These are phyloP conservation scores for Pythium pectinolyticum DNA, from an alignment of 352 stramenopile species.

Conservation along the genomic window DNA sequence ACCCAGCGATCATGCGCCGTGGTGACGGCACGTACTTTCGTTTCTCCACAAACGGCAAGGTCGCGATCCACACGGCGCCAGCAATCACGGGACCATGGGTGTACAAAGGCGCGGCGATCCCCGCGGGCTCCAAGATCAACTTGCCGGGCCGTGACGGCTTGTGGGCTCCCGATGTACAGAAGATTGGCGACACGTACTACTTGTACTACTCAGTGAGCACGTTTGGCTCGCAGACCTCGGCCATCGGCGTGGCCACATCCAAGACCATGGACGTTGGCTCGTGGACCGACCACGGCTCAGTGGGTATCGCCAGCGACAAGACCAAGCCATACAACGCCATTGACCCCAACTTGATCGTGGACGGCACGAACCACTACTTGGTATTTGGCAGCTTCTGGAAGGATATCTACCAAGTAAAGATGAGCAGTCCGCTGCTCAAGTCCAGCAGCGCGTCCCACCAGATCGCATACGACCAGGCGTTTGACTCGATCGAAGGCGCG, in stretches of 20 bases:
- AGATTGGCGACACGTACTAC: conserved; percentile 53
- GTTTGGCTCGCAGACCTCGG: conserved; percentile 46
- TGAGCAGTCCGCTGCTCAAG: conserved; percentile 30
- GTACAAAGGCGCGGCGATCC: conserved; percentile 45
- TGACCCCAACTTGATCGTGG: conserved; percentile 46
- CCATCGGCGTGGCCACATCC: conserved; percentile 44
- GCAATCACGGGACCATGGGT: conserved; percentile 43
- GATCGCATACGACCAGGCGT: conserved; percentile 37
- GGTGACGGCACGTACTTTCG: conserved; percentile 54
- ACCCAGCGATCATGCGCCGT: conserved; percentile 51
- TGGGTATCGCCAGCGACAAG: conserved; percentile 35
- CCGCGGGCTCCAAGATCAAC: conserved; percentile 43
- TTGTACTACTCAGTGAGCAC: conserved; percentile 59
- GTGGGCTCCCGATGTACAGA: conserved; percentile 49
- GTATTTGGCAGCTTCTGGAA: conserved; percentile 55
- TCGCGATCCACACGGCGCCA: conserved; percentile 48
- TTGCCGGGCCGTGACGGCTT: conserved; percentile 46
- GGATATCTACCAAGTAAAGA: conserved; percentile 35
- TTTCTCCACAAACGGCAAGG: conserved; percentile 54
- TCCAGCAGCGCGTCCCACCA: conserved; percentile 18
- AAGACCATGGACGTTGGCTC: conserved; percentile 45
- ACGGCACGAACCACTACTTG: conserved; percentile 39
- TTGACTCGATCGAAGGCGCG: conserved; percentile 37
- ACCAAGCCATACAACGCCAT: conserved; percentile 57
- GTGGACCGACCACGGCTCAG: conserved; percentile 38